These are phyloP conservation scores for Paradendryphiella salina DNA, from an alignment of 2,329 filamentous ascomycete species.

Conservation along the genomic window DNA sequence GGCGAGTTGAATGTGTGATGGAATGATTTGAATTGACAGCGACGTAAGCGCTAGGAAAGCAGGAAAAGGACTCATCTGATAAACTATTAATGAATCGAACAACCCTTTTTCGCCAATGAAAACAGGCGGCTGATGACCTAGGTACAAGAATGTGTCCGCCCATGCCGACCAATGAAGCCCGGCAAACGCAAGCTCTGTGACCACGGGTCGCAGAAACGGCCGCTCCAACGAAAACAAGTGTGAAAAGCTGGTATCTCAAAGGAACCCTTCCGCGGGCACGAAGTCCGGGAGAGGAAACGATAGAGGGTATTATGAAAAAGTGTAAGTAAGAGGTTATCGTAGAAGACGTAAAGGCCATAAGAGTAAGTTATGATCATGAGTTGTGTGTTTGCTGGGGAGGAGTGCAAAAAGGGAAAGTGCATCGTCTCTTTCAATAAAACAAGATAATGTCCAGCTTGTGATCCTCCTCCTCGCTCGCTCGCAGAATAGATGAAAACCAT, in stretches of 20 bases:
- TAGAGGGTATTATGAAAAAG: constrained; percentile 18
- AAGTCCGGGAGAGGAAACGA: constrained; percentile 5
- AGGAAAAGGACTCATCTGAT: constrained; percentile 10
- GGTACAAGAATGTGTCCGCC: constrained; percentile 8
- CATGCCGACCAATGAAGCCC: constrained; percentile 13
- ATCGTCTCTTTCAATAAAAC: constrained; percentile 23
- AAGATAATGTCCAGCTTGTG: constrained; percentile 6
- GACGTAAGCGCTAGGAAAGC: constrained; percentile 17
- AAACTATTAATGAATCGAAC: constrained; percentile 11
- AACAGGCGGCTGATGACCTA: constrained; percentile 6
- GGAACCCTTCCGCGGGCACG: background rate
- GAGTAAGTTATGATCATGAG: constrained; percentile 1
- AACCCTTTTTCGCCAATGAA: constrained; percentile 13
- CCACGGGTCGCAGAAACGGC: constrained; percentile 15
- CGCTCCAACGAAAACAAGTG: constrained; percentile 3
- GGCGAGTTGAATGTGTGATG: too few relatives aligned
- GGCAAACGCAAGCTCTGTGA: constrained; percentile 10
- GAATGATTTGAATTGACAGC: constrained; percentile 3
- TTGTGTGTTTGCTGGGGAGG: background rate
- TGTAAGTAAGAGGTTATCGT: background rate
- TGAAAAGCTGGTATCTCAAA: constrained; percentile 17
- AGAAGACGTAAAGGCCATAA: constrained; percentile 5
- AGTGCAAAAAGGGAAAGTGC: constrained; percentile 7
- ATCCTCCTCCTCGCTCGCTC: constrained; percentile 6
- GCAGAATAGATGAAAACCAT: background rate